These are phyloP conservation scores for Neurospora sp. DNA, from an alignment of 495 filamentous ascomycete genomes.

Conservation along the genomic window DNA sequence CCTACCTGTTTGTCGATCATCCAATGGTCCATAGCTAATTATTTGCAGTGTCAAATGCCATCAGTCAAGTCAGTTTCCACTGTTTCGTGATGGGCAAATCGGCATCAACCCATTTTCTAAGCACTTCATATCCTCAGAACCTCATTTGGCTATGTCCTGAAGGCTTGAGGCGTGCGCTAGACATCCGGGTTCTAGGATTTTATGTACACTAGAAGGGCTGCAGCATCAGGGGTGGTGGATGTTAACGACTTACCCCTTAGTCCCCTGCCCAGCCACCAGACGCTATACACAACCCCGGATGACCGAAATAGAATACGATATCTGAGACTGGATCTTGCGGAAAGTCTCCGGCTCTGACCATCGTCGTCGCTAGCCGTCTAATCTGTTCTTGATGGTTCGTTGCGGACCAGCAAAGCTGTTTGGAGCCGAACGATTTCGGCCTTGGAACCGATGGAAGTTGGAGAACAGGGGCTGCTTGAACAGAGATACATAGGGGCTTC, in stretches of 20 bases:
- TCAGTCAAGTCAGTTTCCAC: background rate
- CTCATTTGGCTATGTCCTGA: background rate
- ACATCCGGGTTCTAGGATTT: background rate
- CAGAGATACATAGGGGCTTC: background rate
- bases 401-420: no score
- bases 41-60: background rate
- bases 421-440: no score
- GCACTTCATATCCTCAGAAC: background rate
- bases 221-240: background rate
- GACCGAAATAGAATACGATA: background rate
- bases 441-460: no score
- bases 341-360: background rate
- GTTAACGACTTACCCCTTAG: background rate
- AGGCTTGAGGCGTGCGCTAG: background rate
- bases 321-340: background rate
- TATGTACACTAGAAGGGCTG: background rate
- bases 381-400: background rate
- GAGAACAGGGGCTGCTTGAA: no score
- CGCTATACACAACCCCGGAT: background rate
- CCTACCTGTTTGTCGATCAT: background rate
- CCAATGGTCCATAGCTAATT: background rate
- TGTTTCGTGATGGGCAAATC: background rate
- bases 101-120: background rate
- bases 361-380: background rate
- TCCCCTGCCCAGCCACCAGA: background rate